Base-by-base conservation (phyloP, 805 yeast genomes). In the Blastobotrys mokoenaii region DNA sequence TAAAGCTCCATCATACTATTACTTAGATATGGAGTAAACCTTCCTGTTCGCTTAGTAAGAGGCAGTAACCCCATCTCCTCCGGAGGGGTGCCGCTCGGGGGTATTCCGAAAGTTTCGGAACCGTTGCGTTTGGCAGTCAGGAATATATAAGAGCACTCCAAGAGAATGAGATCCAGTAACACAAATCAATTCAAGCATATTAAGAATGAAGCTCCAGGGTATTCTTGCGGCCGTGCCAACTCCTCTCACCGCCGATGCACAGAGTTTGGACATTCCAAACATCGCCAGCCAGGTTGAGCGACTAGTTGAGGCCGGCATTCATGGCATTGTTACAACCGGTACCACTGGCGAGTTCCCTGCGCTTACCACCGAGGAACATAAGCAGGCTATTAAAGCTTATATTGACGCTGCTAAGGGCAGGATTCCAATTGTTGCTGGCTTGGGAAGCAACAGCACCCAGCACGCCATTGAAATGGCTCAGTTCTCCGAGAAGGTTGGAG, bases 181-280 rank as follows among this genome's bases (percentile, higher is more conserved):
- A 22, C 4, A 22, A 22, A 22, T 4, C 8, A 22, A 22, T 22
- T 22, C 27, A 22, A 22, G 4, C 4, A 22, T 5, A 5, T 8
- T 22, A 22, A 22, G 7, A 8, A 22, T 22, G 27, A 40, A 30
- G 15, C 16, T 40, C 18, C 37, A 40, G 14, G 43, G 43, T 27
- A 40, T 40, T 16, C 6, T 40, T 20, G 43, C 43, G 12, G 43
- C 43, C n/a, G 43, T 40, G 7, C 43, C 43, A 16, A 40, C 43
- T 8, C 43, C 43, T 15, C 37, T 40, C 29, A 31, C 25, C n/a
- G 43, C 43, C 17, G 43, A 40, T 15, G 37, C 37, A 9, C 12
- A 12, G 22, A 10, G 20, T 3, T 18, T 32, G 3, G 43, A 40
- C 27, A 9, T 29, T 12, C 37, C 35, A 5, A 18, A 12, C 11